Percentiles rank a stretch among this genome's conserved stretches.
These are phyloP conservation scores for Bruguiera sexangula DNA, from an alignment of 345 rosid genomes.

Conservation along the genomic window DNA sequence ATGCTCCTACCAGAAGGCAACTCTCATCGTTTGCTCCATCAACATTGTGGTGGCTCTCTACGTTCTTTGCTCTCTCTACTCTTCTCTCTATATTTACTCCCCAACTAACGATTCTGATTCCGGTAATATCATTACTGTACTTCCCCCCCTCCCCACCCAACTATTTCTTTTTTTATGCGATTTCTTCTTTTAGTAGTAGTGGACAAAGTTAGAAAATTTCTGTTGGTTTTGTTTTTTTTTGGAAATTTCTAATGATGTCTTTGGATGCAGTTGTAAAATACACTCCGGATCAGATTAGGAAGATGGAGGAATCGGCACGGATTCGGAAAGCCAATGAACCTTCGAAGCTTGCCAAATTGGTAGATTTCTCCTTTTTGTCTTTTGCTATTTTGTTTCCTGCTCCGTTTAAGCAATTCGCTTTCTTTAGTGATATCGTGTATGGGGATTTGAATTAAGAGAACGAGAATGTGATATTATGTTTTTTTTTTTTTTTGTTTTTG, in stretches of 20 bases:
- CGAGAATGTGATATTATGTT: neutral
- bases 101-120: slow-evolving; percentile 31
- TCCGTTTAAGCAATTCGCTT: neutral
- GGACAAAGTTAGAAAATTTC: neutral
- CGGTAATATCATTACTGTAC: slow-evolving; percentile 8
- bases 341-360: slow-evolving; percentile 56
- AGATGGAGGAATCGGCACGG: slow-evolving; percentile 82
- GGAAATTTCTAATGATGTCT: neutral
- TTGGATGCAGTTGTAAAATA: slow-evolving; percentile 54
- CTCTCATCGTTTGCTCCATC: slow-evolving; percentile 73
- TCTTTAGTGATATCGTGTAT: neutral
- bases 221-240: neutral
- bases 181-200: neutral
- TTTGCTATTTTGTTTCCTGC: neutral
- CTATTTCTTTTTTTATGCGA: neutral
- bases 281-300: slow-evolving; percentile 77
- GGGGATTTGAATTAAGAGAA: neutral
- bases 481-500: neutral
- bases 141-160: neutral
- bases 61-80: slow-evolving; percentile 80
- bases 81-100: slow-evolving; percentile 69
- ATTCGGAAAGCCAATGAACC: slow-evolving; percentile 79
- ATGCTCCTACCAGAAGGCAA: slow-evolving; percentile 67
- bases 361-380: slow-evolving; percentile 17
- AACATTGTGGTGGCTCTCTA: slow-evolving; percentile 91